Base-by-base conservation (phyloP, 768 basidiomycete genomes). In the Boletus huronensis region DNA sequence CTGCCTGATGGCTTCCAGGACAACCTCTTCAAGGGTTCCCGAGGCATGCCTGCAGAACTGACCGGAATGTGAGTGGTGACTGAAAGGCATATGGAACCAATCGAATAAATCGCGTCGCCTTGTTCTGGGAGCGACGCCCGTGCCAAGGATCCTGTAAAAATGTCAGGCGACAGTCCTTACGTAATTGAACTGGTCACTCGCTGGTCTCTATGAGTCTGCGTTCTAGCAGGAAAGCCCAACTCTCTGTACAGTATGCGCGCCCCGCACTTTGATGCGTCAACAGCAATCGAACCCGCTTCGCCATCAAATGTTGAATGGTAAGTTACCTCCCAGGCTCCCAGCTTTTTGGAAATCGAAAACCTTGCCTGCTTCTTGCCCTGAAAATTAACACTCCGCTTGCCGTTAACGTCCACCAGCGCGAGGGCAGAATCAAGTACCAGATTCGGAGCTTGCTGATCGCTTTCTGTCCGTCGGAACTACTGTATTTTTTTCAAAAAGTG, bases 31-130 rank as follows among this genome's bases (percentile, higher is more conserved):
- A 36, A 99, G 77, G 1, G 77, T 74, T 7, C 93, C 93, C 13
- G 77, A 75, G 3, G 93, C 96, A 66, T 98, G 95, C 59, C 83
- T 86, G 76, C 95, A 96, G 73, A 94, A 96, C 64, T 95, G 87
- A 29, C 94, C 93, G 0, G 92, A 96, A 65, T 97, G 93, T 19
- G 90, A 93, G 71, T 94, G 93, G 67, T 92, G 91, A 65, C 86
- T 89, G 64, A 82, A 75, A 54, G 85, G 86, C 82, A 83, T 83
- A 42, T 16, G 13, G n/a, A 26, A 25, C 32, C 19, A 40, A 32
- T 36, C 39, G 13, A 38, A 10, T 43, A 28, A 47, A 29, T 32
- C 23, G 36, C 16, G 58, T 47, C 11, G 50, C 31, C 31, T 51
- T 29, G 36, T 5, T n/a, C 14, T 32, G 32, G 5, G 14, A 32